phyloP scores from a whole-genome alignment of 305 asterid genomes.

The Ajuga reptans region DNA sequence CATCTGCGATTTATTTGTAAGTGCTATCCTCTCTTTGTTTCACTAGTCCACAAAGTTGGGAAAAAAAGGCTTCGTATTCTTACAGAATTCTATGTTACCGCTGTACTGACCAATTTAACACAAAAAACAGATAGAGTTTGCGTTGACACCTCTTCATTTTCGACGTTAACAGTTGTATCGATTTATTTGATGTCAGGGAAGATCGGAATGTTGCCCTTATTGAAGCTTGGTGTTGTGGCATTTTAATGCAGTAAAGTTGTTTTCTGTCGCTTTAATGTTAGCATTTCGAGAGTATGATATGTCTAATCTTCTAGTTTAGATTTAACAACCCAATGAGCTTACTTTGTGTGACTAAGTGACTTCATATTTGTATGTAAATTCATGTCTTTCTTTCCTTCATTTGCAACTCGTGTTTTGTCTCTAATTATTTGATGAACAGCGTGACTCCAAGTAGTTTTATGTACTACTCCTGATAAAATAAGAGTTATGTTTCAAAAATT shows the following conservation, averaged over 20 bases:
- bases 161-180: neutral
- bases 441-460: too few relatives aligned
- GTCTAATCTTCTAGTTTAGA: slow-evolving; percentile 6
- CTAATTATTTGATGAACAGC: too few relatives aligned
- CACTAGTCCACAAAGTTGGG: neutral
- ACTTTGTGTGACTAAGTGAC: neutral
- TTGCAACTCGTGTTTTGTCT: too few relatives aligned
- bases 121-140: neutral
- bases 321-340: neutral
- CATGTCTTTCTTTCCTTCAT: neutral
- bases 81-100: neutral
- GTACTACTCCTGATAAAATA: too few relatives aligned
- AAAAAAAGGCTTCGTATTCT: too few relatives aligned
- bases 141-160: neutral
- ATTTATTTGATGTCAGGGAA: slow-evolving; percentile 18
- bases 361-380: neutral
- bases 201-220: slow-evolving; percentile 1
- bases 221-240: slow-evolving; percentile 22
- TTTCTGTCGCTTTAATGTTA: slow-evolving; percentile 5
- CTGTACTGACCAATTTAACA: neutral
- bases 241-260: neutral
- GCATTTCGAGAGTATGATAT: neutral
- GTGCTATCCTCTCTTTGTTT: slow-evolving; percentile 9
- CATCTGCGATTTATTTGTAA: slow-evolving; percentile 24
- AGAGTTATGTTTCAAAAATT: too few relatives aligned